These are phyloP conservation scores for Dendrothele bispora DNA, from an alignment of 768 basidiomycete genomes.

Conservation along the genomic window DNA sequence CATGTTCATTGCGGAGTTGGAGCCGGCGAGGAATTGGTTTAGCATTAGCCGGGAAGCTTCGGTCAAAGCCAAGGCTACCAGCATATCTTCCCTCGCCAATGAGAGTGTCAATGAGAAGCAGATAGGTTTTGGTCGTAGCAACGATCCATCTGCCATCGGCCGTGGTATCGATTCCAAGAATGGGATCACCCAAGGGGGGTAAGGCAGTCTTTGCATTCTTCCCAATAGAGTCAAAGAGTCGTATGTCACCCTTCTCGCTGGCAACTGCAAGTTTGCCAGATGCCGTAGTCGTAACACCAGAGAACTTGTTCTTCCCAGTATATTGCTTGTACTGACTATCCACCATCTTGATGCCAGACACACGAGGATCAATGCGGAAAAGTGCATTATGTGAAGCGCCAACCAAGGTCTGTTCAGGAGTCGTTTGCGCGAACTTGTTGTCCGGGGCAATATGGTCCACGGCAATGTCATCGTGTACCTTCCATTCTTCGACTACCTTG, in stretches of 20 bases:
- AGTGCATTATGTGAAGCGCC: constrained; percentile 93
- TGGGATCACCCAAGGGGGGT: constrained; percentile 93
- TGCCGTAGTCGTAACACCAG: constrained; percentile 86
- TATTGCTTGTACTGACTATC: constrained; percentile 97
- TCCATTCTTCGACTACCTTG: constrained; percentile 98
- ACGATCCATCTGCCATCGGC: constrained; percentile 94
- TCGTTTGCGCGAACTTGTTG: constrained; percentile 93
- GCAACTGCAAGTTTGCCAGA: constrained; percentile 88
- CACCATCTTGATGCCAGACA: constrained; percentile 90
- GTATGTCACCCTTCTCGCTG: constrained; percentile 94
- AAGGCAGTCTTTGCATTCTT: constrained; percentile 99
- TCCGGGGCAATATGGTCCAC: constrained; percentile 92
- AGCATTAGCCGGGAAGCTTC: constrained; percentile 90
- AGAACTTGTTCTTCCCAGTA: constrained; percentile 92
- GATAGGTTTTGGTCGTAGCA: constrained; percentile 92
- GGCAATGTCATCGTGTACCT: constrained; percentile 85
- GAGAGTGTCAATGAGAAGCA: constrained; percentile 91
- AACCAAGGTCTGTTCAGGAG: constrained; percentile 88
- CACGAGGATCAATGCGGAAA: constrained; percentile 96
- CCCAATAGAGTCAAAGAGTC: constrained; percentile 92
- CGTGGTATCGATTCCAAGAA: constrained; percentile 91
- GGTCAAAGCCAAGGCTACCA: constrained; percentile 86
- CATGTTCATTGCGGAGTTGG: constrained; percentile 87
- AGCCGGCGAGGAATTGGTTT: constrained; percentile 91
- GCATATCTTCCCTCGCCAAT: constrained; percentile 89